Conservation (phyloP, 768 basidiomycete genomes). For the Mycena galericulata region DNA sequence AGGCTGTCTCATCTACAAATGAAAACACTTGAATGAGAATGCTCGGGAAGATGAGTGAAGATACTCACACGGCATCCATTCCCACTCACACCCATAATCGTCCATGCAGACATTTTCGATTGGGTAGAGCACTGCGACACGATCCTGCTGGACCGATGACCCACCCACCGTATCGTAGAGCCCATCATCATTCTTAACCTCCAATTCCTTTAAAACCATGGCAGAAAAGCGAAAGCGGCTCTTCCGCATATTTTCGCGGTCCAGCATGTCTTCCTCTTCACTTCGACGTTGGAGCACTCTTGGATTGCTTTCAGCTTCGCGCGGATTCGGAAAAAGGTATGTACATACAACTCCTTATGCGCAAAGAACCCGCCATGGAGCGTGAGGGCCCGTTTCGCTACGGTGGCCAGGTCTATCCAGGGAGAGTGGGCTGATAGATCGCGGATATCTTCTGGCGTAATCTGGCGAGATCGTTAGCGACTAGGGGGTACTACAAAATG, state of each 20-base stretch:
- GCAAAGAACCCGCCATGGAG: slow-evolving; percentile 21
- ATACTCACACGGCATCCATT: not conserved
- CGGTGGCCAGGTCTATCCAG: slow-evolving; percentile 21
- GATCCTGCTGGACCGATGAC: too few species aligned
- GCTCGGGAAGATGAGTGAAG: not conserved
- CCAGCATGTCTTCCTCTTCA: too few species aligned
- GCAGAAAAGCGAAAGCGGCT: too few species aligned
- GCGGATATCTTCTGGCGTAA: slow-evolving; percentile 1
- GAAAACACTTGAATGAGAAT: not conserved
- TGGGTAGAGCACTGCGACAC: too few species aligned
- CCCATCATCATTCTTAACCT: too few species aligned
- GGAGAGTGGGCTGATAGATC: not conserved
- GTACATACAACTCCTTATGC: not conserved
- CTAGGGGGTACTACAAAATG: not conserved
- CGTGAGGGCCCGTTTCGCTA: slow-evolving; percentile 6
- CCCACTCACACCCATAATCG: not conserved
- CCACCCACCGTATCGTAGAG: too few species aligned
- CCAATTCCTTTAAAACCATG: too few species aligned
- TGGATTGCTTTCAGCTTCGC: too few species aligned
- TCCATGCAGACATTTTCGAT: too few species aligned
- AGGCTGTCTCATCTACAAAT: slow-evolving; percentile 15
- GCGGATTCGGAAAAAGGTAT: too few species aligned
- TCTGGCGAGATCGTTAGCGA: not conserved
- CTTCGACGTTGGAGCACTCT: too few species aligned
- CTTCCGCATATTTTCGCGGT: too few species aligned